A percentile compares a stretch with the other conserved stretches of the same genome.
Conservation (phyloP, 31 red algal genomes). For the Porphyra umbilicalis region DNA sequence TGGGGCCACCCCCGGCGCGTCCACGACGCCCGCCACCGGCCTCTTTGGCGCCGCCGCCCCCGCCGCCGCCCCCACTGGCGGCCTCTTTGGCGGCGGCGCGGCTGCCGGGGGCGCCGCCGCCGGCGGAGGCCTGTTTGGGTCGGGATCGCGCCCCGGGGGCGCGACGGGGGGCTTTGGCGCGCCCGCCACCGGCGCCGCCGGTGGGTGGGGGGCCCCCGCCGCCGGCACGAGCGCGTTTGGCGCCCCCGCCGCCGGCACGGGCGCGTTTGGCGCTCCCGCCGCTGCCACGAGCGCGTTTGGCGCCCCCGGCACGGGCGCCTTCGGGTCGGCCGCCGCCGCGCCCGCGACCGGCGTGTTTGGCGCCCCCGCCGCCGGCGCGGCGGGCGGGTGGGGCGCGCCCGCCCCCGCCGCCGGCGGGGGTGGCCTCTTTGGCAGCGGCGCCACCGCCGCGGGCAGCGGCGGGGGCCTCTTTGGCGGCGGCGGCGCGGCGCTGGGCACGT, state of each 20-base stretch:
- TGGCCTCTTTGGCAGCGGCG: slow-evolving; percentile 2
- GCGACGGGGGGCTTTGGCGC: slow-evolving; percentile 1
- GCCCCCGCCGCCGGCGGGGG: background rate
- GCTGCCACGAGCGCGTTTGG: slow-evolving; percentile 26
- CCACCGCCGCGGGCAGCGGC: slow-evolving; percentile 5
- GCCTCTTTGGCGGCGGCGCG: slow-evolving; percentile 1
- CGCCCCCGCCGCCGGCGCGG: background rate
- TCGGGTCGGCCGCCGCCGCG: slow-evolving; percentile 9
- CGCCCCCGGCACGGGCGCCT: slow-evolving; percentile 11
- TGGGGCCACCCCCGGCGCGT: background rate
- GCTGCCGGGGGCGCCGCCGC: background rate
- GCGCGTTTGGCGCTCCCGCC: slow-evolving; percentile 10
- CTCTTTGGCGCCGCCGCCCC: slow-evolving; percentile 7
- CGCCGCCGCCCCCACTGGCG: background rate
- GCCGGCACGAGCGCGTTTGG: slow-evolving; percentile 24
- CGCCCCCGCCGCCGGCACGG: slow-evolving; percentile 4
- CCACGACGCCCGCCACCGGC: background rate
- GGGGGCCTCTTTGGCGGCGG: slow-evolving; percentile 22
- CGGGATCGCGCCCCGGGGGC: background rate
- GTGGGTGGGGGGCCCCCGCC: slow-evolving; percentile 11
- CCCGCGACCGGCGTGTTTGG: background rate
- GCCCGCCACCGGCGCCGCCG: slow-evolving; percentile 5
- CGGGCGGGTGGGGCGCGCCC: background rate
- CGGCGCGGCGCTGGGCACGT: background rate
- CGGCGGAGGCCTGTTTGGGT: slow-evolving; percentile 1